Evolutionary conservation across 169 alveolate genomes (phyloP).

Genomic region (Plasmodium fragile): DNA sequence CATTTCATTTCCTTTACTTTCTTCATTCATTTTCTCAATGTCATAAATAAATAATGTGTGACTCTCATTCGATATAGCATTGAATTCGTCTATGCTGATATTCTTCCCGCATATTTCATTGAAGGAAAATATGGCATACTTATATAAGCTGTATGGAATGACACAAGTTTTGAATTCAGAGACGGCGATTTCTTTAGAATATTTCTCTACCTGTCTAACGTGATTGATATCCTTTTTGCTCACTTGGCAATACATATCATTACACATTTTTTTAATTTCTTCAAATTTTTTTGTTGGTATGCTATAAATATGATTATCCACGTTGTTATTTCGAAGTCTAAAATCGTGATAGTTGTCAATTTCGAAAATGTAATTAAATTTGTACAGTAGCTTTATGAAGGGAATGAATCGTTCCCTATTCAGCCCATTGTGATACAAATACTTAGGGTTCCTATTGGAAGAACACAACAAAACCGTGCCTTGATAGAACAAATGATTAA

Average conservation of each 20-base stretch:
- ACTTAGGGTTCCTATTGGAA: conserved; percentile 83
- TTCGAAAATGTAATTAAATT: conserved; percentile 67
- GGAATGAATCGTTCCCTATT: conserved; percentile 84
- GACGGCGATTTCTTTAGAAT: conserved; percentile 12
- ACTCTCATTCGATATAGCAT: conserved; percentile 51
- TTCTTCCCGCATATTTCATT: conserved; percentile 55
- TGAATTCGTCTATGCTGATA: conserved; percentile 65
- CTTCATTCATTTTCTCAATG: conserved; percentile 74
- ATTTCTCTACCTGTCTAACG: conserved; percentile 30
- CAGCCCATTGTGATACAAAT: conserved; percentile 81
- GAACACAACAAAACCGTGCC: conserved; percentile 79
- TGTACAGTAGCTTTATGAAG: conserved; percentile 77
- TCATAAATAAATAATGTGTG: conserved; percentile 55
- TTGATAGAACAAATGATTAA: conserved; percentile 80
- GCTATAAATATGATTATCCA: conserved; percentile 23
- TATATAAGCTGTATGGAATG: conserved; percentile 39
- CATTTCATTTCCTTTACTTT: conserved; percentile 67
- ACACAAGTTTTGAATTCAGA: conserved; percentile 42
- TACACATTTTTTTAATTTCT: conserved; percentile 43
- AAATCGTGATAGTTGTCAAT: conserved; percentile 65
- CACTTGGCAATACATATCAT: conserved; percentile 9
- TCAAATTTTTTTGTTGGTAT: conserved; percentile 45
- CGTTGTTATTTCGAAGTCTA: conserved; percentile 34
- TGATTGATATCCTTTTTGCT: conserved; percentile 29
- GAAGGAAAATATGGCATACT: conserved; percentile 54